A percentile compares a stretch with the other conserved stretches of the same genome.
These are phyloP conservation scores for Prunus kanzakura DNA, from an alignment of 306 rosid species.

Conservation along the genomic window DNA sequence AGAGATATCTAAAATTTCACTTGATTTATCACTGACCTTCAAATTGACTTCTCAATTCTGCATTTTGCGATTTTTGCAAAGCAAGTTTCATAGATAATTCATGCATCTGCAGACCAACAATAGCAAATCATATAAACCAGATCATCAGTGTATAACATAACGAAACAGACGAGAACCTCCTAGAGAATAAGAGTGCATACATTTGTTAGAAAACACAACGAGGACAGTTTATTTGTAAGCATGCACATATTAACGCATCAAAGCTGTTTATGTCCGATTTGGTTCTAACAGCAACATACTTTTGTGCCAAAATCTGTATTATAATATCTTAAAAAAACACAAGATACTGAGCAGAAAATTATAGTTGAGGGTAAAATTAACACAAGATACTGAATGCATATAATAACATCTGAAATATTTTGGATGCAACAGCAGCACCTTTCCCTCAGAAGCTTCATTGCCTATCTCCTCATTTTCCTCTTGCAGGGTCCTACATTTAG, in stretches of 20 bases:
- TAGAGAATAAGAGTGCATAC: neutral
- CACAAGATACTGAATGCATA: neutral
- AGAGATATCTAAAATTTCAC: neutral
- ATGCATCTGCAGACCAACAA: constrained; percentile 57
- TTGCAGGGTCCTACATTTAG: constrained; percentile 91
- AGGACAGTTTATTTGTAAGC: neutral
- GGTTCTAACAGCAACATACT: neutral
- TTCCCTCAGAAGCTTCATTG: constrained; percentile 93
- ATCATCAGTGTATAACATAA: neutral
- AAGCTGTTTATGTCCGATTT: neutral
- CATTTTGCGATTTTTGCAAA: constrained; percentile 76
- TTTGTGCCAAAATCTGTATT: neutral
- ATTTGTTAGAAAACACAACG: neutral
- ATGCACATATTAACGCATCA: neutral
- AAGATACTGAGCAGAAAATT: neutral
- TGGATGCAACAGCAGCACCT: constrained; percentile 44
- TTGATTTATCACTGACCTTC: constrained; percentile 57
- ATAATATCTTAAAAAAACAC: neutral
- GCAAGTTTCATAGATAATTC: constrained; percentile 81
- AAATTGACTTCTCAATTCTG: constrained; percentile 69
- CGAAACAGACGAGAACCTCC: neutral
- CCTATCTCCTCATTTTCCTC: constrained; percentile 99
- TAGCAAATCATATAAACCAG: constrained; percentile 1
- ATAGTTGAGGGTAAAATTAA: neutral
- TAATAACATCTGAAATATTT: neutral